These are phyloP conservation scores for Corchorus olitorius DNA, from an alignment of 345 rosid species.

Conservation along the genomic window DNA sequence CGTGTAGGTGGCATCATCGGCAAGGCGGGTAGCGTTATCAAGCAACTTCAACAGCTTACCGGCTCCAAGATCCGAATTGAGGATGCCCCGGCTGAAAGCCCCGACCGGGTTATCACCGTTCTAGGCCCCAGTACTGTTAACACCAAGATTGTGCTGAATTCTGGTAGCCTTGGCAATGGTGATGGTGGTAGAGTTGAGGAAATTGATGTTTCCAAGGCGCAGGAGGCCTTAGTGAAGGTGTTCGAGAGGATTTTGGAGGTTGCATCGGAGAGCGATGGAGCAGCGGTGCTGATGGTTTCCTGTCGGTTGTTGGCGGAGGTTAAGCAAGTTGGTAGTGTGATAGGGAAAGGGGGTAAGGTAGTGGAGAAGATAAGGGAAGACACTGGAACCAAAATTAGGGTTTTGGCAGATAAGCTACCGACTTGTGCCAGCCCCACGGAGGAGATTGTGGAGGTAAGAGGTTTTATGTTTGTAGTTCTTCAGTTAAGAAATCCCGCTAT, in stretches of 20 bases:
- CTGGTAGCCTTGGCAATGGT: constrained; percentile 4
- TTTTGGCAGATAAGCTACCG: constrained; percentile 69
- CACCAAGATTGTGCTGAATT: constrained; percentile 26
- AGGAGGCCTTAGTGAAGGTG: constrained; percentile 75
- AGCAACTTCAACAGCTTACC: constrained; percentile 72
- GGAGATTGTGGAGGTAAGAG: constrained; percentile 75
- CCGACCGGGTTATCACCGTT: constrained; percentile 72
- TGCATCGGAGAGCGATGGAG: constrained; percentile 49
- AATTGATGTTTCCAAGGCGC: constrained; percentile 69
- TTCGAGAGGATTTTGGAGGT: constrained; percentile 74
- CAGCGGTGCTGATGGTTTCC: constrained; percentile 49
- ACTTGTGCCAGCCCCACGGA: constrained; percentile 64
- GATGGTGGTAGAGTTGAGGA: constrained; percentile 29
- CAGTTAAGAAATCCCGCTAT: not conserved
- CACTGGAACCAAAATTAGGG: constrained; percentile 65
- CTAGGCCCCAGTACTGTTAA: constrained; percentile 39
- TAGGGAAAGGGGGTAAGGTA: constrained; percentile 86
- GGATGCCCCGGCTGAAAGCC: constrained; percentile 61
- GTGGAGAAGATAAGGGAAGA: constrained; percentile 81
- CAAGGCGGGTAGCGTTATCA: constrained; percentile 75
- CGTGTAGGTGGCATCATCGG: constrained; percentile 88
- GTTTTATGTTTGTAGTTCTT: not conserved
- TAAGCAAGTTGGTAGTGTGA: constrained; percentile 71
- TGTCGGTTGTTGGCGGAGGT: constrained; percentile 76
- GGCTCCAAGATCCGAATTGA: constrained; percentile 82